phyloP scores from a whole-genome alignment of 1,139 yeast genomes.

The Blastobotrys apis region DNA sequence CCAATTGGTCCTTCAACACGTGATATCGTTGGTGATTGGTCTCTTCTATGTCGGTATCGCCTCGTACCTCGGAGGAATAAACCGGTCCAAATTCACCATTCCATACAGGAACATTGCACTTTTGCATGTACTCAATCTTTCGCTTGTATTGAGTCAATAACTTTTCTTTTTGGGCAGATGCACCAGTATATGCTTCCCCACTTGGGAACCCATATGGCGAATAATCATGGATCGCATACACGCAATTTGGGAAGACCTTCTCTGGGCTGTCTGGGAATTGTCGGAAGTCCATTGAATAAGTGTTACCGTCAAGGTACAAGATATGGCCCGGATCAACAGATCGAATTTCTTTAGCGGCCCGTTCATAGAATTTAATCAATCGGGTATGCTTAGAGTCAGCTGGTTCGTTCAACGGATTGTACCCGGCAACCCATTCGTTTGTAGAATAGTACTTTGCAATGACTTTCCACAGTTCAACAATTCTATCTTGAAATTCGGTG shows the following conservation, averaged over 20 bases:
- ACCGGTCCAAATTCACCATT: slow-evolving; percentile 52
- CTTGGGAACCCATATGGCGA: slow-evolving; percentile 42
- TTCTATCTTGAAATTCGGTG: slow-evolving; percentile 43
- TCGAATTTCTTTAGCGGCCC: slow-evolving; percentile 39
- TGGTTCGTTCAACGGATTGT: slow-evolving; percentile 48
- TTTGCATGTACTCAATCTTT: slow-evolving; percentile 42
- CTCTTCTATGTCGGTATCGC: slow-evolving; percentile 38
- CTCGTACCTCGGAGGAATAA: slow-evolving; percentile 42
- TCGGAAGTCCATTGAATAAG: slow-evolving; percentile 46
- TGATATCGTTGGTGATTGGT: slow-evolving; percentile 41
- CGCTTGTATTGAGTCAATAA: slow-evolving; percentile 39
- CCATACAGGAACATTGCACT: slow-evolving; percentile 45
- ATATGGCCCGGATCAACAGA: slow-evolving; percentile 44
- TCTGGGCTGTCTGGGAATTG: slow-evolving; percentile 38
- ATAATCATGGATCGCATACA: slow-evolving; percentile 48
- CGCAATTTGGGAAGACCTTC: slow-evolving; percentile 38
- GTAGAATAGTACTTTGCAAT: slow-evolving; percentile 43
- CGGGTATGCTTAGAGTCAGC: slow-evolving; percentile 41
- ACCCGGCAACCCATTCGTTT: slow-evolving; percentile 47
- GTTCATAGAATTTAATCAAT: slow-evolving; percentile 38
- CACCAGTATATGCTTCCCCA: slow-evolving; percentile 17
- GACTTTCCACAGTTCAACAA: slow-evolving; percentile 41
- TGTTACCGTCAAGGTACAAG: slow-evolving; percentile 45
- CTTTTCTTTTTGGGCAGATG: slow-evolving; percentile 33
- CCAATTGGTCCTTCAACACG: slow-evolving; percentile 43